phyloP scores from a whole-genome alignment of 1,284 basidiomycete species.

The Pholiota adiposa region DNA sequence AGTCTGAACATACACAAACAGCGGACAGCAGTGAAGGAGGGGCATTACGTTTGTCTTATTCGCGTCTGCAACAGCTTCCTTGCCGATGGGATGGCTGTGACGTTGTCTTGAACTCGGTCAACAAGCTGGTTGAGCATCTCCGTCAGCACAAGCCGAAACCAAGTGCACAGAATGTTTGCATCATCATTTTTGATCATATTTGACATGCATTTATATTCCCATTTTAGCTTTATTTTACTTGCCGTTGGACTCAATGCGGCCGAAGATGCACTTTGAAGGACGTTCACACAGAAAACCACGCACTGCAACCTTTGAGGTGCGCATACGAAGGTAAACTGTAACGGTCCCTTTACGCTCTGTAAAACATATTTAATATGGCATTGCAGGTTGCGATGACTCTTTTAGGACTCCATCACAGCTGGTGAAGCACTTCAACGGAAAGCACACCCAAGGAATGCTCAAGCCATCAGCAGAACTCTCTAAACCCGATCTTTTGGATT shows the following conservation, averaged over 20 bases:
- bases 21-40: slow-evolving; percentile 46
- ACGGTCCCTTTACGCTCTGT: slow-evolving; percentile 5
- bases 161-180: slow-evolving; percentile 21
- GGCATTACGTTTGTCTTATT: slow-evolving; percentile 47
- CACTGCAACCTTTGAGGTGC: slow-evolving; percentile 44
- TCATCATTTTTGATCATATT: slow-evolving; percentile 6
- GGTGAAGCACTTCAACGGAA: slow-evolving; percentile 36
- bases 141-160: slow-evolving; percentile 41
- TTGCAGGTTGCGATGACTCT: slow-evolving; percentile 46
- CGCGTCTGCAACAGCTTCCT: slow-evolving; percentile 46
- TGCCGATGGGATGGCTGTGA: slow-evolving; percentile 68
- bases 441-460: slow-evolving; percentile 34
- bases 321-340: slow-evolving; percentile 47
- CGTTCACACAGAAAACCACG: slow-evolving; percentile 52
- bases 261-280: slow-evolving; percentile 36
- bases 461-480: slow-evolving; percentile 41
- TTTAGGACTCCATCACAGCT: slow-evolving; percentile 42
- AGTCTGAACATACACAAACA: slow-evolving; percentile 13
- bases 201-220: slow-evolving; percentile 4
- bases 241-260: slow-evolving; percentile 54
- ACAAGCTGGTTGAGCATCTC: slow-evolving; percentile 55
- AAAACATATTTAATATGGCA: neutral
- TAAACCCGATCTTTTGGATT: slow-evolving; percentile 29
- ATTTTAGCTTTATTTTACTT: slow-evolving; percentile 35
- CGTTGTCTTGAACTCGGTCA: slow-evolving; percentile 54